phyloP scores from a whole-genome alignment of 805 yeast species.

The Zygosaccharomyces kombuchaensis region DNA sequence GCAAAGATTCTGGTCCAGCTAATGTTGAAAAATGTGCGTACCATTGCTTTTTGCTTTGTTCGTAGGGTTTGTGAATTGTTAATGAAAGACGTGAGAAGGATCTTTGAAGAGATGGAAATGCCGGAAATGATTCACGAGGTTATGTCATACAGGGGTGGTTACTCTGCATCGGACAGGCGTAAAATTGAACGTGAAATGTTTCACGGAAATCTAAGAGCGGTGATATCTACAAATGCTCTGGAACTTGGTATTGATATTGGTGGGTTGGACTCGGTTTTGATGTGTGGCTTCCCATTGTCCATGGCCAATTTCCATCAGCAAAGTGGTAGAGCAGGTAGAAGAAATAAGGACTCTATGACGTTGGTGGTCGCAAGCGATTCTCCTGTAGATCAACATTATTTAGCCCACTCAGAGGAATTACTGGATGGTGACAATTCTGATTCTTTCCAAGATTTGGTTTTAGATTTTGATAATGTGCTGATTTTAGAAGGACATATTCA shows the following conservation, averaged over 20 bases:
- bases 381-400: constrained; percentile 83
- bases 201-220: constrained; percentile 75
- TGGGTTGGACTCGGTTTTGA: constrained; percentile 81
- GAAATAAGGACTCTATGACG: constrained; percentile 79
- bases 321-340: constrained; percentile 95
- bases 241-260: constrained; percentile 97
- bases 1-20: constrained; percentile 69
- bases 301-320: constrained; percentile 89
- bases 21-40: constrained; percentile 59
- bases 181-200: constrained; percentile 88
- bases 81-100: constrained; percentile 74
- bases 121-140: constrained; percentile 54
- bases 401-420: constrained; percentile 44
- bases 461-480: constrained; percentile 57
- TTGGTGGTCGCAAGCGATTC: constrained; percentile 75
- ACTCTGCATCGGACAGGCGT: constrained; percentile 79
- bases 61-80: constrained; percentile 81
- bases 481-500: constrained; percentile 81
- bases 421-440: constrained; percentile 42
- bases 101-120: constrained; percentile 43
- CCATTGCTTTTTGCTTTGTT: constrained; percentile 87
- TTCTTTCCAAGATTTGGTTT: constrained; percentile 53
- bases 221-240: constrained; percentile 90
- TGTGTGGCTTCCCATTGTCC: constrained; percentile 90
- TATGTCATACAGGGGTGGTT: constrained; percentile 95